Base-by-base conservation (phyloP, 148 eudicot genomes). In the Silene latifolia region DNA sequence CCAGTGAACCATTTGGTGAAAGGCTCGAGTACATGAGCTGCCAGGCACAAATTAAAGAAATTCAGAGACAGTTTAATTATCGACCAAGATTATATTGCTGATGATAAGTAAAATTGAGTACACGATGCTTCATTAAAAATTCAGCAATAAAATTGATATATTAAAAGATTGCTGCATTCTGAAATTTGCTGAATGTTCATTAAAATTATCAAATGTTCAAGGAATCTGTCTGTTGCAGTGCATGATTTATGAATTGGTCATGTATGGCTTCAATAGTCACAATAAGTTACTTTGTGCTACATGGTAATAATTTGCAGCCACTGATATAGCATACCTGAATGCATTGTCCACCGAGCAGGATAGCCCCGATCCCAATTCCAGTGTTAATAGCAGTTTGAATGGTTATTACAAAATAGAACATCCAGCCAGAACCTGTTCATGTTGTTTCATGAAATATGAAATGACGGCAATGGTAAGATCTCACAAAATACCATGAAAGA, bases 331-430 rank as follows among this genome's bases (percentile, higher is more conserved):
- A 77, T 84, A 95, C 98, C 96, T 95, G 85, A 63, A 95, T 86
- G 86, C 96, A 90, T 87, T 95, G 82, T 24, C 97, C 97, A 23
- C 96, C 89, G 17, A 95, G 92, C 73, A 95, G 82, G 79, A 92
- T 87, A 47, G 89, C 85, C 81, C 91, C 98, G 19, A 92, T 89
- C 27, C 92, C 83, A 42, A 92, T 81, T 56, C 98, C 98, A 8
- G 93, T 90, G 74, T 95, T 95, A 74, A 95, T 90, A 13, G 97
- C 92, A n/a, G 93, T 89, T 80, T 95, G 98, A 72, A 95, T 89
- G 78, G 72, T 85, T 66, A 95, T 80, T 25, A 95, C 98, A 47
- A 92, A 89, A 79, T 95, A 95, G 75, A 86, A 95, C 96, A 92
- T 95, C 92, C 93, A 84, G 29, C 98, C 96, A 8, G 87, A 88